Percentiles rank a stretch among this genome's conserved stretches.
phyloP scores from a whole-genome alignment of 371 early-diverging fungal species.

The Batrachochytrium dendrobatidis region DNA sequence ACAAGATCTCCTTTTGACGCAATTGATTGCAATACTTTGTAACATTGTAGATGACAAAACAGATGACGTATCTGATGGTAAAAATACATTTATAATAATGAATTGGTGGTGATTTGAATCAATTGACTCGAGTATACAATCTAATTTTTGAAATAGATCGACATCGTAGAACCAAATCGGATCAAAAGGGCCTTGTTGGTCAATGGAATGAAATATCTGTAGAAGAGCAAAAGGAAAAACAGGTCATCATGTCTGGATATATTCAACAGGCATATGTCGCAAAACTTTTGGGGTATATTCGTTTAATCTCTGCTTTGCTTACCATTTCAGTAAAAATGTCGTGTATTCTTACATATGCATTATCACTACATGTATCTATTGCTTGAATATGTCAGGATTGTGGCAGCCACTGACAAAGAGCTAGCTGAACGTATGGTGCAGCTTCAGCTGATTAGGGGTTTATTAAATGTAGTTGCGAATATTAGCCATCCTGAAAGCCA shows the following conservation, averaged over 20 bases:
- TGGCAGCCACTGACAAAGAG: slow-evolving; percentile 34
- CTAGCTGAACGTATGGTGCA: slow-evolving; percentile 44
- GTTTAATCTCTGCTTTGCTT: no score
- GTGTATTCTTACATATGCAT: not conserved
- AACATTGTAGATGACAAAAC: slow-evolving; percentile 25
- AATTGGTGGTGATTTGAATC: not conserved
- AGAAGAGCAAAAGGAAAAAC: slow-evolving; percentile 20
- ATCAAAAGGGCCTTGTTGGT: not conserved
- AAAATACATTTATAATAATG: not conserved
- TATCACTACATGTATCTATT: not conserved
- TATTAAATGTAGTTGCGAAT: slow-evolving; percentile 43
- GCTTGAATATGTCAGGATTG: slow-evolving; percentile 18
- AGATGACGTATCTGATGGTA: slow-evolving; percentile 31
- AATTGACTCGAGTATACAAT: no score
- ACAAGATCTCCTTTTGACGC: slow-evolving; percentile 39
- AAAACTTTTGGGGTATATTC: slow-evolving; percentile 41
- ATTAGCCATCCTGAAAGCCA: slow-evolving; percentile 46
- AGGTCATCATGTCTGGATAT: slow-evolving; percentile 29
- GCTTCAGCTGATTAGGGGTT: slow-evolving; percentile 37
- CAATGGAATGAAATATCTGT: not conserved
- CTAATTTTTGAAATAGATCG: not conserved
- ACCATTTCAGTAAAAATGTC: not conserved
- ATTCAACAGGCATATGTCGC: slow-evolving; percentile 49
- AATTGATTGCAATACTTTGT: slow-evolving; percentile 34
- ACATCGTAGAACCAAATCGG: not conserved